A percentile compares a stretch with the other conserved stretches of the same genome.
Conservation (phyloP, 2,329 filamentous ascomycete genomes). For the Alternaria panax region DNA sequence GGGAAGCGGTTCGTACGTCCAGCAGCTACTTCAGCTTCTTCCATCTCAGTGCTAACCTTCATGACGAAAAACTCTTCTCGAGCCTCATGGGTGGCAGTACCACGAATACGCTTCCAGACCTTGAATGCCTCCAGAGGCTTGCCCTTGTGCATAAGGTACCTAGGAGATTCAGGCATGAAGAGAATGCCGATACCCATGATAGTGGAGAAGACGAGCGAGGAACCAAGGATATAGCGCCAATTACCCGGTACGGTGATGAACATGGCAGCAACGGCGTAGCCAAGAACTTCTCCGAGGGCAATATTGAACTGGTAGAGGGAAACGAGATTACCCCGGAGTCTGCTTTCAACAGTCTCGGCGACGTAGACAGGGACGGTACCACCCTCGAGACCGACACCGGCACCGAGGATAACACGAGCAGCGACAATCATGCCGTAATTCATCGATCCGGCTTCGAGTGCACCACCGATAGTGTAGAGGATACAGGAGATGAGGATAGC, state of each 20-base stretch:
- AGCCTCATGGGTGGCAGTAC: slow-evolving; percentile 63
- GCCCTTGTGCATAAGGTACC: slow-evolving; percentile 74
- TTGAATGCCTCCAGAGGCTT: slow-evolving; percentile 66
- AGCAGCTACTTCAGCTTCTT: slow-evolving; percentile 58
- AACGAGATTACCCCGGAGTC: slow-evolving; percentile 74
- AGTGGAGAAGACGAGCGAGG: slow-evolving; percentile 73
- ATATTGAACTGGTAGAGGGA: slow-evolving; percentile 80
- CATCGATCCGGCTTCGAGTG: slow-evolving; percentile 70
- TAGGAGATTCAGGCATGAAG: slow-evolving; percentile 74
- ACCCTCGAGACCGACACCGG: slow-evolving; percentile 75
- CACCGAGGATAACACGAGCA: slow-evolving; percentile 71
- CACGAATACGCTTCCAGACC: slow-evolving; percentile 77
- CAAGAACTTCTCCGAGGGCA: slow-evolving; percentile 75
- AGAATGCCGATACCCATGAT: slow-evolving; percentile 70
- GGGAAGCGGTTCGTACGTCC: slow-evolving; percentile 65
- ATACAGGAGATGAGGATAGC: slow-evolving; percentile 74
- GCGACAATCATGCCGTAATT: slow-evolving; percentile 76
- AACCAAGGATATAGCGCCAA: slow-evolving; percentile 78
- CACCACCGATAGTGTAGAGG: slow-evolving; percentile 74
- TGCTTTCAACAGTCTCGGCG: slow-evolving; percentile 73
- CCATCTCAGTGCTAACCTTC: slow-evolving; percentile 68
- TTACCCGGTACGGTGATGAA: slow-evolving; percentile 73
- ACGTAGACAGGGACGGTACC: slow-evolving; percentile 79
- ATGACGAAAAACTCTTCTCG: slow-evolving; percentile 76
- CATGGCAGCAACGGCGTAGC: slow-evolving; percentile 75